phyloP scores from a whole-genome alignment of 2,329 filamentous ascomycete genomes.

The Aquanectria penicillioides region DNA sequence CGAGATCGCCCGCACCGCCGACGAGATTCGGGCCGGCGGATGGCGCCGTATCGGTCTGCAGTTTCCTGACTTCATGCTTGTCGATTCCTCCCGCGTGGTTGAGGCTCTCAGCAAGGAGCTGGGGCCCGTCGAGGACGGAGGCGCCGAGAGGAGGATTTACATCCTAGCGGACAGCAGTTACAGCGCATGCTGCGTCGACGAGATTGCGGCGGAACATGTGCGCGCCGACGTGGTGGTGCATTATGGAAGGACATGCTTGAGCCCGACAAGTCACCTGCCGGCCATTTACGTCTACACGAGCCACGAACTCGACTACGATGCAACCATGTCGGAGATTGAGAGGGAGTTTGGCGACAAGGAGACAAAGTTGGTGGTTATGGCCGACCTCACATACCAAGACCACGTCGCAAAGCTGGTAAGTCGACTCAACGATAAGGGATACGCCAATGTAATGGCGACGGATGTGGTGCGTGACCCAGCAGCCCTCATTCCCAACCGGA shows the following conservation, averaged over 20 bases:
- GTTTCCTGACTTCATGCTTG: conserved; percentile 93
- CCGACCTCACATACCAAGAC: conserved; percentile 86
- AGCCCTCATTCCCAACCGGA: conserved; percentile 86
- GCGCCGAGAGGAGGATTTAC: conserved; percentile 65
- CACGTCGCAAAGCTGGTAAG: conserved; percentile 72
- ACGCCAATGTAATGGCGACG: conserved; percentile 74
- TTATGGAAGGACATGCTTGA: conserved; percentile 92
- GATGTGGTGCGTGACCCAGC: conserved; percentile 80
- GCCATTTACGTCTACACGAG: conserved; percentile 92
- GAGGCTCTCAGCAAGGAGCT: conserved; percentile 57
- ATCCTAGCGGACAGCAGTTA: conserved; percentile 97
- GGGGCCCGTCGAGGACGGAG: conserved; percentile 16
- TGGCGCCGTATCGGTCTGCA: conserved; percentile 89
- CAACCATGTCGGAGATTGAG: conserved; percentile 69
- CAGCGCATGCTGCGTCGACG: conserved; percentile 95
- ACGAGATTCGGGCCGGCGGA: conserved; percentile 75
- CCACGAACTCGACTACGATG: conserved; percentile 71
- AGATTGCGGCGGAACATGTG: conserved; percentile 94
- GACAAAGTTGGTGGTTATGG: conserved; percentile 80
- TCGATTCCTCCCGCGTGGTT: conserved; percentile 84
- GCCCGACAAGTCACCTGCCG: conserved; percentile 85
- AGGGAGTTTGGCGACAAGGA: conserved; percentile 72
- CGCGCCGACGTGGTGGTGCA: conserved; percentile 92
- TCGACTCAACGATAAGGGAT: conserved; percentile 70
- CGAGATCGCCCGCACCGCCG: conserved; percentile 83